Evolutionary conservation across 2,329 filamentous ascomycete species (phyloP).

Genomic region (Xylaria sp.): DNA sequence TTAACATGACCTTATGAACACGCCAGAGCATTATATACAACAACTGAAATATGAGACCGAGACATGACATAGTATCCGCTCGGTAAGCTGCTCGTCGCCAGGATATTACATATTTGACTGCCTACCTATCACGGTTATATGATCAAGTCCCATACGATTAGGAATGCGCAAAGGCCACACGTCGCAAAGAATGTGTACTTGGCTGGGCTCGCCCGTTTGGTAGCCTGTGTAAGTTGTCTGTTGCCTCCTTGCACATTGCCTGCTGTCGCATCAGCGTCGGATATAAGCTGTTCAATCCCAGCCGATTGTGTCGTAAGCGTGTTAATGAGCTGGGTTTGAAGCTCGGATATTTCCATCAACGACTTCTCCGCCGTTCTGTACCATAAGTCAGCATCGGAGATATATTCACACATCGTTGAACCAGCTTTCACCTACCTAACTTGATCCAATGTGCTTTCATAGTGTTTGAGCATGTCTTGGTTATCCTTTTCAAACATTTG

Average conservation of each 20-base stretch:
- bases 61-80: neutral
- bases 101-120: neutral
- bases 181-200: constrained; percentile 78
- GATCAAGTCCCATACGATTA: constrained; percentile 74
- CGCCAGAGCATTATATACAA: neutral
- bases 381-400: constrained; percentile 2
- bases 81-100: neutral
- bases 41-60: neutral
- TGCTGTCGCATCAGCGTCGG: constrained; percentile 73
- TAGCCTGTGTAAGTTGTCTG: constrained; percentile 81
- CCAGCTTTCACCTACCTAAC: constrained; percentile 63
- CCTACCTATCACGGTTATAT: constrained; percentile 34
- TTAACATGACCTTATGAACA: too few relatives aligned
- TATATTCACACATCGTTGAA: neutral
- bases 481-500: constrained; percentile 94
- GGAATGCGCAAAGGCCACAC: constrained; percentile 65
- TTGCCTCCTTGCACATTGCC: constrained; percentile 89
- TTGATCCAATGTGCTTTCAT: constrained; percentile 90
- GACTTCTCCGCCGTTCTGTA: constrained; percentile 80
- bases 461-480: constrained; percentile 85
- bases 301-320: constrained; percentile 83
- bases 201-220: constrained; percentile 64
- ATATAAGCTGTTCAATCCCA: constrained; percentile 81
- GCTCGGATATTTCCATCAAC: constrained; percentile 82
- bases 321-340: constrained; percentile 81